These are phyloP conservation scores for Xylaria sp. DNA, from an alignment of 2,329 filamentous ascomycete species.

Conservation along the genomic window DNA sequence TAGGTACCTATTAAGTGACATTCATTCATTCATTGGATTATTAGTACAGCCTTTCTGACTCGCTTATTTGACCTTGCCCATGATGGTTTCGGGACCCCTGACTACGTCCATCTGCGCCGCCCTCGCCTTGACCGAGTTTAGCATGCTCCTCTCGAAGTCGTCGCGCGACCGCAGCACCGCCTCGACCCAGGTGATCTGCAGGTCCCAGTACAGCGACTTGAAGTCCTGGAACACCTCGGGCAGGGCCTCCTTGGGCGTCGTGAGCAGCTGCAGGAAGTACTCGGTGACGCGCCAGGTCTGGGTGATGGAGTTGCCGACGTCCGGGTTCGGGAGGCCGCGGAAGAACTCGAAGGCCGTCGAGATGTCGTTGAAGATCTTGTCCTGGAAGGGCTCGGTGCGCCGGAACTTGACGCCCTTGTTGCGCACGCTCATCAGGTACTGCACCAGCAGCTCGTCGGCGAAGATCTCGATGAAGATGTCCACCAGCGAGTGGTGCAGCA, in stretches of 20 bases:
- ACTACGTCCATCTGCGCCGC: slow-evolving; percentile 85
- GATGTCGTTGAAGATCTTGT: slow-evolving; percentile 93
- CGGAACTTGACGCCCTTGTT: slow-evolving; percentile 92
- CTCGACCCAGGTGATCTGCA: slow-evolving; percentile 95
- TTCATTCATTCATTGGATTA: background rate
- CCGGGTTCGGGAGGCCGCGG: slow-evolving; percentile 67
- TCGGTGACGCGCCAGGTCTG: slow-evolving; percentile 92
- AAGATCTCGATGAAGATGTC: slow-evolving; percentile 95
- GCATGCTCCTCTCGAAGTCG: slow-evolving; percentile 89
- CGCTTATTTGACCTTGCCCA: slow-evolving; percentile 81
- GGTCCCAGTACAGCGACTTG: slow-evolving; percentile 88
- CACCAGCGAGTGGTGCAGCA: slow-evolving; percentile 82
- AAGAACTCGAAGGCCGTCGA: slow-evolving; percentile 91
- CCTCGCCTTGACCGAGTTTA: slow-evolving; percentile 83
- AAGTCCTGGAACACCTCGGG: slow-evolving; percentile 80
- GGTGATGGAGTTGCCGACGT: slow-evolving; percentile 75
- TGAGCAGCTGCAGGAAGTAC: slow-evolving; percentile 78
- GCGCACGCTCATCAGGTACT: slow-evolving; percentile 81
- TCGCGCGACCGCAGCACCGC: slow-evolving; percentile 83
- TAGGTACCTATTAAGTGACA: background rate
- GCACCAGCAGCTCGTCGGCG: slow-evolving; percentile 84
- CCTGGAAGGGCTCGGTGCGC: slow-evolving; percentile 81
- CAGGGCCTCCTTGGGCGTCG: slow-evolving; percentile 71
- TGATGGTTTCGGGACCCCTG: slow-evolving; percentile 85
- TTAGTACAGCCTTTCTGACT: slow-evolving; percentile 2